Conservation (phyloP, 805 yeast genomes). For the Candida boleticola region DNA sequence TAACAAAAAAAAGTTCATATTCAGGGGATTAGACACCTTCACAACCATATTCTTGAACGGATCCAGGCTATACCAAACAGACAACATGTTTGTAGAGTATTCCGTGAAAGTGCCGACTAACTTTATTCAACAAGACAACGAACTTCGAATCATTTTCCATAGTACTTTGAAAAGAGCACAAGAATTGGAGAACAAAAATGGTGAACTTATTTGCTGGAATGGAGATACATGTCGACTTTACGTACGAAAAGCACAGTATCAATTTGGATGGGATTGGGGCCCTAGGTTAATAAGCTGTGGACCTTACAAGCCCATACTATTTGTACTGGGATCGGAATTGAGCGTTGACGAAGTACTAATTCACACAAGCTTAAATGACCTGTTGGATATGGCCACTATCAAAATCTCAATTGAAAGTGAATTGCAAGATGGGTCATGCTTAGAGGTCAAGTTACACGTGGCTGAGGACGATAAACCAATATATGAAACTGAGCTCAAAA, state of each 20-base stretch:
- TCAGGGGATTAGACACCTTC: conserved; percentile 46
- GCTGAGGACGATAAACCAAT: no score
- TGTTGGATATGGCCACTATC: no score
- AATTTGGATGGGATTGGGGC: conserved; percentile 63
- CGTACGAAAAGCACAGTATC: conserved; percentile 52
- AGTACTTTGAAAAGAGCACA: conserved; percentile 36
- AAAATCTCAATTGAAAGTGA: no score
- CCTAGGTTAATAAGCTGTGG: conserved; percentile 45
- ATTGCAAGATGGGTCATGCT: no score
- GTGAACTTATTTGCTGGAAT: conserved; percentile 30
- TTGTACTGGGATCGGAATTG: no score
- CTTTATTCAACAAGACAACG: conserved; percentile 20
- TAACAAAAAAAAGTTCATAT: conserved; percentile 23
- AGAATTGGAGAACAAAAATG: conserved; percentile 28
- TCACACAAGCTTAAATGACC: no score
- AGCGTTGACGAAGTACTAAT: no score
- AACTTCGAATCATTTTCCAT: conserved; percentile 32
- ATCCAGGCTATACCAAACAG: conserved; percentile 27
- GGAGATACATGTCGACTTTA: conserved; percentile 45
- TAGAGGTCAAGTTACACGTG: no score
- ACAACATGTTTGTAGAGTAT: conserved; percentile 44
- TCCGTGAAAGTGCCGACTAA: conserved; percentile 19
- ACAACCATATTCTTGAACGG: conserved; percentile 42
- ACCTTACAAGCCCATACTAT: conserved; percentile 35
- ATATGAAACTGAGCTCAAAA: no score